These are phyloP conservation scores for Aspergillus awamori DNA, from an alignment of 2,329 filamentous ascomycete species.

Conservation along the genomic window DNA sequence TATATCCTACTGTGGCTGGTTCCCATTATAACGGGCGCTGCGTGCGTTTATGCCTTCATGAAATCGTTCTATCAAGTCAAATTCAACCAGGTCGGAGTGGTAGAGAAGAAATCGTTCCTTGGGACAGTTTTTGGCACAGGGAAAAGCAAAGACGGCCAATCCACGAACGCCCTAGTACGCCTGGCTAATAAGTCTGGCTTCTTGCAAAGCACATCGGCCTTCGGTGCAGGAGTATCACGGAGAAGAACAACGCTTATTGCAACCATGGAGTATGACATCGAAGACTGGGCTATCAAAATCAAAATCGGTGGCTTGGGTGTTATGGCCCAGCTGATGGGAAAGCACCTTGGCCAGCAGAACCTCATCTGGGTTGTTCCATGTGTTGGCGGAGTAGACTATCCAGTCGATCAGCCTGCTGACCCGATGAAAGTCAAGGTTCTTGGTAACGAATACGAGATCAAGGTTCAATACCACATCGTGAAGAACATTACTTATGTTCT, in stretches of 20 bases:
- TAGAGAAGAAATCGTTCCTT: constrained; percentile 51
- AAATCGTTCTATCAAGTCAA: constrained; percentile 66
- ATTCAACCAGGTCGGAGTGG: constrained; percentile 61
- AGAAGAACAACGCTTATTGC: constrained; percentile 65
- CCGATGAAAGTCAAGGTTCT: constrained; percentile 66
- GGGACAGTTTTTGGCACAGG: constrained; percentile 40
- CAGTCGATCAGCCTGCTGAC: constrained; percentile 59
- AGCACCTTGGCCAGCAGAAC: constrained; percentile 65
- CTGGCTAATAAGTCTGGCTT: constrained; percentile 41
- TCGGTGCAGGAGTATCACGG: constrained; percentile 35
- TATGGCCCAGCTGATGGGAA: constrained; percentile 71
- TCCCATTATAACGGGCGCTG: constrained; percentile 54
- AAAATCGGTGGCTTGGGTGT: constrained; percentile 72
- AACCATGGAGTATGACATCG: constrained; percentile 73
- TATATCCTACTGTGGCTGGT: constrained; percentile 58
- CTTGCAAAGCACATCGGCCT: constrained; percentile 40
- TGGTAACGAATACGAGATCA: constrained; percentile 62
- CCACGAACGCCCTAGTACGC: constrained; percentile 39
- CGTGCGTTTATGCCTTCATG: constrained; percentile 60
- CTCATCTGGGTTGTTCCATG: constrained; percentile 67
- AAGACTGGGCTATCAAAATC: constrained; percentile 71
- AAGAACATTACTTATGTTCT: constrained; percentile 71
- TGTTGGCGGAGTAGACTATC: constrained; percentile 67
- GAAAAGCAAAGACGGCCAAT: constrained; percentile 36
- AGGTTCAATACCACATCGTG: constrained; percentile 65